Evolutionary conservation across 192 early-diverging fungal genomes (phyloP).

Genomic region (Anaeromyces robustus): DNA sequence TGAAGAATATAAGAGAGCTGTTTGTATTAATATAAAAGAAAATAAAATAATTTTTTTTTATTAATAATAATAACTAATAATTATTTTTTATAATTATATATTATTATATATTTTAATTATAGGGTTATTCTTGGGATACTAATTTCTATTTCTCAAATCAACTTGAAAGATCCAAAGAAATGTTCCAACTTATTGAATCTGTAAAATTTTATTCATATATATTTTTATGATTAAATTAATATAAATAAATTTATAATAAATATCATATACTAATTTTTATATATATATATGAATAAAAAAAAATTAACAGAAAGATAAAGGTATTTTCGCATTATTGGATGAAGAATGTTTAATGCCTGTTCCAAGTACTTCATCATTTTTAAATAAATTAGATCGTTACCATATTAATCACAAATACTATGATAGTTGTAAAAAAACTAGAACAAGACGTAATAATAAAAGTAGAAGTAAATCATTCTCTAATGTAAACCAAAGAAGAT

Average conservation of each 20-base stretch:
- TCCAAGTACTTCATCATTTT: neutral
- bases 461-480: constrained; percentile 32
- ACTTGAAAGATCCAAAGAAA: neutral
- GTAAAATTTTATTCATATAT: constrained; percentile 1
- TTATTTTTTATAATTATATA: too few relatives aligned
- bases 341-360: neutral
- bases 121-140: neutral
- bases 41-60: too few relatives aligned
- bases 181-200: neutral
- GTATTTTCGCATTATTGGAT: neutral
- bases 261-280: too few relatives aligned
- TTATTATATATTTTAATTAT: too few relatives aligned
- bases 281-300: neutral
- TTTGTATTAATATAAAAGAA: constrained; percentile 16
- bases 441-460: constrained; percentile 7
- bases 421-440: neutral
- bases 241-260: too few relatives aligned
- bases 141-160: neutral
- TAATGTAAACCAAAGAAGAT: constrained; percentile 3
- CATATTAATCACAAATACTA: neutral
- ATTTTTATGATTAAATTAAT: too few relatives aligned
- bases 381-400: neutral
- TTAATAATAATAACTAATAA: too few relatives aligned
- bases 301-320: neutral
- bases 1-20: neutral